Conservation (phyloP, 2,329 filamentous ascomycete species). For the Exophiala spinifera region DNA sequence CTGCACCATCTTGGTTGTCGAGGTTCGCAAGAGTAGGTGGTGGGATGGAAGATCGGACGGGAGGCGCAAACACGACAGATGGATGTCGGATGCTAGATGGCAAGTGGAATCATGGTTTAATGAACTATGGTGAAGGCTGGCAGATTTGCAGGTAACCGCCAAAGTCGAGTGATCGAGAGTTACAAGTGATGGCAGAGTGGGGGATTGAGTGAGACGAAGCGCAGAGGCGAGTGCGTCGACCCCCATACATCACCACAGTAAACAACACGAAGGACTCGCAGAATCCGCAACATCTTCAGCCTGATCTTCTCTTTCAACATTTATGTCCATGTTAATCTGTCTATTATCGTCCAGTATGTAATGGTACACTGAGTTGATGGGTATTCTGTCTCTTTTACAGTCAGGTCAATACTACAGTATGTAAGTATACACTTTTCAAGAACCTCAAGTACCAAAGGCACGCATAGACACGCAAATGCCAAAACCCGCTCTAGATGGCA, state of each 20-base stretch:
- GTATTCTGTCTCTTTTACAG: conserved; percentile 6
- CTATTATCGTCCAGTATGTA: not conserved
- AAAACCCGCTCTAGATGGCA: not conserved
- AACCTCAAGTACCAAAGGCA: not conserved
- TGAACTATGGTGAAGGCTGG: not conserved
- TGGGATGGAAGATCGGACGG: not conserved
- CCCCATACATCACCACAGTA: no score
- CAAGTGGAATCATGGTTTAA: not conserved
- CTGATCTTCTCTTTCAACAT: not conserved
- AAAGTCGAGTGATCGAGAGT: not conserved
- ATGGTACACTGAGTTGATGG: conserved; percentile 11
- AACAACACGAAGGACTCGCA: not conserved
- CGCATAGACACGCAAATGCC: not conserved
- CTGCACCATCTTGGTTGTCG: conserved; percentile 62
- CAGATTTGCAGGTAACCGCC: conserved; percentile 3
- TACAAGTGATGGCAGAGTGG: not conserved
- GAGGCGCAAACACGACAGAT: not conserved
- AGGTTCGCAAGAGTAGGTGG: not conserved
- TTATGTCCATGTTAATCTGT: not conserved
- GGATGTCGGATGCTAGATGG: not conserved
- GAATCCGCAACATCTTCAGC: not conserved
- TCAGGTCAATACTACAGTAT: not conserved
- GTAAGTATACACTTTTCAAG: conserved; percentile 12
- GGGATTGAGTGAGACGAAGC: not conserved
- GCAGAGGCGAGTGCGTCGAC: no score